Percentiles rank a stretch among this genome's conserved stretches.
These are phyloP conservation scores for Pseudofabraea citricarpa DNA, from an alignment of 2,329 filamentous ascomycete genomes.

Conservation along the genomic window DNA sequence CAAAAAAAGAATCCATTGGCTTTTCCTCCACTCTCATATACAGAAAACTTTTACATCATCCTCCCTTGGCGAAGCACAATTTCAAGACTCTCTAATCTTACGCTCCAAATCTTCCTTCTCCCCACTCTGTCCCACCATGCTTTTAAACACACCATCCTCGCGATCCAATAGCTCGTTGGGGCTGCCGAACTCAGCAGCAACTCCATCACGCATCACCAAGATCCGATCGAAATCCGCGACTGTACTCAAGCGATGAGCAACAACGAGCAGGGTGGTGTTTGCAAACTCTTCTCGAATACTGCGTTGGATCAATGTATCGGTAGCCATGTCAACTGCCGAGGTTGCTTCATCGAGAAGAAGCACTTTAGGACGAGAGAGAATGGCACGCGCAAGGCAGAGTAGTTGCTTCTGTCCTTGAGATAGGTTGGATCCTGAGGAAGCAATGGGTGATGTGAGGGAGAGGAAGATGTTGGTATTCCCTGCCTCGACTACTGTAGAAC, in stretches of 20 bases:
- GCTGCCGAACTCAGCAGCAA: slow-evolving; percentile 60
- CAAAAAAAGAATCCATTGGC: too few relatives aligned
- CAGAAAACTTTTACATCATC: too few relatives aligned
- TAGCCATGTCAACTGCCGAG: slow-evolving; percentile 69
- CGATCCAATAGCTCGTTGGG: slow-evolving; percentile 47
- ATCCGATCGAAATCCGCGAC: slow-evolving; percentile 73
- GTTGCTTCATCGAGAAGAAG: slow-evolving; percentile 76
- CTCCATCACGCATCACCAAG: slow-evolving; percentile 62
- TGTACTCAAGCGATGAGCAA: slow-evolving; percentile 69
- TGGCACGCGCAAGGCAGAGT: slow-evolving; percentile 65
- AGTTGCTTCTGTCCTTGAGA: slow-evolving; percentile 71
- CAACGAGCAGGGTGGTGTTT: slow-evolving; percentile 63
- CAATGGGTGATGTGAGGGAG: slow-evolving; percentile 54
- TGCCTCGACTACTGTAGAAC: slow-evolving; percentile 5
- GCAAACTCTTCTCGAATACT: slow-evolving; percentile 68
- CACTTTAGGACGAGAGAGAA: slow-evolving; percentile 64
- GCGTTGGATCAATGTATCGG: slow-evolving; percentile 68
- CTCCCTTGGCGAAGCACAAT: too few relatives aligned
- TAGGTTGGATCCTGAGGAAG: slow-evolving; percentile 66
- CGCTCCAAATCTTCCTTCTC: slow-evolving; percentile 12
- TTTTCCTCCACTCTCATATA: too few relatives aligned
- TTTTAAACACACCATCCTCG: slow-evolving; percentile 16
- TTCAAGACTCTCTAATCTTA: background rate
- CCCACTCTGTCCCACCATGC: slow-evolving; percentile 18
- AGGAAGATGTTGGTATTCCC: slow-evolving; percentile 60